Conservation (phyloP, 441 rosid genomes). For the Erodium moschatum region DNA sequence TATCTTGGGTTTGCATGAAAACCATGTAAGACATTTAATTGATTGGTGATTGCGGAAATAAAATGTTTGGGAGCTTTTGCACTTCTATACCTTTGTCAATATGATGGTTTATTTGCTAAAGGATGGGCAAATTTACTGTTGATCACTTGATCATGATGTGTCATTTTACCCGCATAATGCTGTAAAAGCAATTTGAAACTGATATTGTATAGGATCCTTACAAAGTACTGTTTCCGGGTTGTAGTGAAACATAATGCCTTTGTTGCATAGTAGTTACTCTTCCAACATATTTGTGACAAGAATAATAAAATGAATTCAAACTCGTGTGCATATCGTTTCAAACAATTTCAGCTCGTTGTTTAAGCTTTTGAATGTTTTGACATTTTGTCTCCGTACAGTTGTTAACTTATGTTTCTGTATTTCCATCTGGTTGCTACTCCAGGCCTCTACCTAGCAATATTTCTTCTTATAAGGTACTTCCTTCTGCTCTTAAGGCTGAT, state of each 20-base stretch:
- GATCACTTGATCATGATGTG: not conserved
- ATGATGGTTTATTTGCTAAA: not conserved
- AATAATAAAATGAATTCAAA: not conserved
- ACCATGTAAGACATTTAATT: not conserved
- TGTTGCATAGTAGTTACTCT: not conserved
- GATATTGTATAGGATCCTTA: not conserved
- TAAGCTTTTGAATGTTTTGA: not conserved
- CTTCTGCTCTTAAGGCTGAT: constrained; percentile 14
- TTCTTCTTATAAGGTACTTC: constrained; percentile 79
- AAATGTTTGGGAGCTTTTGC: not conserved
- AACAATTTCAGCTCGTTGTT: constrained; percentile 1
- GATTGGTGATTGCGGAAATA: not conserved
- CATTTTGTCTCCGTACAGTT: not conserved
- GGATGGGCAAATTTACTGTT: not conserved
- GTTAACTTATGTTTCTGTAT: constrained; percentile 14
- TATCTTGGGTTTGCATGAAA: not conserved
- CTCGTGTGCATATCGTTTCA: not conserved
- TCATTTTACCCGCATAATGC: not conserved
- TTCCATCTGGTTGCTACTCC: constrained; percentile 22
- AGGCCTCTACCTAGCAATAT: constrained; percentile 84
- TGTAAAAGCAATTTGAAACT: not conserved
- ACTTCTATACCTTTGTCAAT: not conserved
- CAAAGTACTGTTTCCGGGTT: not conserved
- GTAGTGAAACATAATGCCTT: too few relatives aligned
- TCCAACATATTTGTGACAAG: not conserved